These are phyloP conservation scores for Rubia occidens DNA, from an alignment of 305 asterid species.

Conservation along the genomic window DNA sequence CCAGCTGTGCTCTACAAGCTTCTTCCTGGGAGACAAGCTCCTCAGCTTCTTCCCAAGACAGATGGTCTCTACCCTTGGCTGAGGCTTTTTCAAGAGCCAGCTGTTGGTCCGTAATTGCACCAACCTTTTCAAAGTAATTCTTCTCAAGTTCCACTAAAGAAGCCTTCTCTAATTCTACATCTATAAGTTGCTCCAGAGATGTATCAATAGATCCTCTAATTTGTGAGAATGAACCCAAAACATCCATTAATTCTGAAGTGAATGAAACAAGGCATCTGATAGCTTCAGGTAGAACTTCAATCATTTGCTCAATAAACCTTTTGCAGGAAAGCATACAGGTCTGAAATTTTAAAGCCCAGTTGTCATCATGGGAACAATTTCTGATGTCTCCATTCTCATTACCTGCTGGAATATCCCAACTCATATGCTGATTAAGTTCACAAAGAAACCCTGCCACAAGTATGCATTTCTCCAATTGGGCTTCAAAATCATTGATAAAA, in stretches of 20 bases:
- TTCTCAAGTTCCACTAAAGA: conserved; percentile 81
- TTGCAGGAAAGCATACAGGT: conserved; percentile 53
- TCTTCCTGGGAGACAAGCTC: conserved; percentile 99
- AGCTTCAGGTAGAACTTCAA: conserved; percentile 65
- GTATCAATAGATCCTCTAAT: conserved; percentile 79
- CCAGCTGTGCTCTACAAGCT: conserved; percentile 88
- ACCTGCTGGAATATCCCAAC: conserved; percentile 32
- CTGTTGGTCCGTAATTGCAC: conserved; percentile 83
- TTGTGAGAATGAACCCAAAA: conserved; percentile 78
- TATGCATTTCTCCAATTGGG: conserved; percentile 68
- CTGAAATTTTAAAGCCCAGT: conserved; percentile 65
- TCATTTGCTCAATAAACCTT: conserved; percentile 46
- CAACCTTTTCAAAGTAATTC: conserved; percentile 81
- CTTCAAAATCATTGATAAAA: conserved; percentile 61
- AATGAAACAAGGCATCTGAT: conserved; percentile 61
- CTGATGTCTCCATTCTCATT: conserved; percentile 32
- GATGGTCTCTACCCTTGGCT: conserved; percentile 80
- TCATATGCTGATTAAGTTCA: conserved; percentile 49
- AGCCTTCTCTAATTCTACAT: conserved; percentile 80
- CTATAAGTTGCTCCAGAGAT: conserved; percentile 82
- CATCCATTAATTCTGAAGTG: conserved; percentile 76
- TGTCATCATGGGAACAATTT: conserved; percentile 29
- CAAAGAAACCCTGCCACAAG: conserved; percentile 62
- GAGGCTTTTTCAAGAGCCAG: conserved; percentile 97
- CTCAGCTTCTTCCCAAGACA: conserved; percentile 99